Evolutionary conservation across 1,284 basidiomycete genomes (phyloP).

Genomic region (Tylopilus sp.): DNA sequence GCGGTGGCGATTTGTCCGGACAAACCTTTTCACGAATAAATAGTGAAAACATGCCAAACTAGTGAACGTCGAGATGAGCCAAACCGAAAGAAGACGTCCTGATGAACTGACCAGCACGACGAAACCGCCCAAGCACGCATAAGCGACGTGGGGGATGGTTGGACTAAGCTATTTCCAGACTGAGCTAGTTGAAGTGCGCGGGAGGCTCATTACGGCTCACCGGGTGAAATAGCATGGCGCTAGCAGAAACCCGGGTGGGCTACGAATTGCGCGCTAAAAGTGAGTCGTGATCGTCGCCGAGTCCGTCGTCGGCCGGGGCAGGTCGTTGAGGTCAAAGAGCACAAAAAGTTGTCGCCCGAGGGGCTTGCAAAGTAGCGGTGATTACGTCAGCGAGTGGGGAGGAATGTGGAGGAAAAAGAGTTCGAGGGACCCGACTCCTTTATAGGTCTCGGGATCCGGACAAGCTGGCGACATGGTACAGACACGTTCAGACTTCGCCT

Average conservation of each 20-base stretch:
- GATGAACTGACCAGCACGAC: conserved; percentile 67
- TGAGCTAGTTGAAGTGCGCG: conserved; percentile 3
- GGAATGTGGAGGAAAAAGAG: background rate
- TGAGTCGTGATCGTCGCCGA: conserved; percentile 14
- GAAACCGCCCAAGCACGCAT: conserved; percentile 86
- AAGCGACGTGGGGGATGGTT: conserved; percentile 74
- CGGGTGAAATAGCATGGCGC: conserved; percentile 40
- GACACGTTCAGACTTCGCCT: too few relatives aligned
- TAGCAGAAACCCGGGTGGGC: background rate
- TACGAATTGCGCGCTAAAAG: background rate
- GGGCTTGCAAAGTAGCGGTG: conserved; percentile 2
- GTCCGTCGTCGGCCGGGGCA: conserved; percentile 5
- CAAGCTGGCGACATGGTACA: too few relatives aligned
- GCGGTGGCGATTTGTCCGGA: too few relatives aligned
- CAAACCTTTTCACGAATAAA: conserved; percentile 87
- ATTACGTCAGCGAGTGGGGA: conserved; percentile 26
- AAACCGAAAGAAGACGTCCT: background rate
- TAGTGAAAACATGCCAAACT: conserved; percentile 95
- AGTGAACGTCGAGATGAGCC: too few relatives aligned
- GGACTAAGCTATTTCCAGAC: conserved; percentile 64
- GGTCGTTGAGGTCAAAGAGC: conserved; percentile 1
- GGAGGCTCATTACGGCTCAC: conserved; percentile 22
- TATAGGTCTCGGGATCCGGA: background rate
- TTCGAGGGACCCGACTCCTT: background rate
- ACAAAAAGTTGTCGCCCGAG: background rate